phyloP scores from a whole-genome alignment of 2,329 filamentous ascomycete genomes.

The Diaporthe vaccinii region DNA sequence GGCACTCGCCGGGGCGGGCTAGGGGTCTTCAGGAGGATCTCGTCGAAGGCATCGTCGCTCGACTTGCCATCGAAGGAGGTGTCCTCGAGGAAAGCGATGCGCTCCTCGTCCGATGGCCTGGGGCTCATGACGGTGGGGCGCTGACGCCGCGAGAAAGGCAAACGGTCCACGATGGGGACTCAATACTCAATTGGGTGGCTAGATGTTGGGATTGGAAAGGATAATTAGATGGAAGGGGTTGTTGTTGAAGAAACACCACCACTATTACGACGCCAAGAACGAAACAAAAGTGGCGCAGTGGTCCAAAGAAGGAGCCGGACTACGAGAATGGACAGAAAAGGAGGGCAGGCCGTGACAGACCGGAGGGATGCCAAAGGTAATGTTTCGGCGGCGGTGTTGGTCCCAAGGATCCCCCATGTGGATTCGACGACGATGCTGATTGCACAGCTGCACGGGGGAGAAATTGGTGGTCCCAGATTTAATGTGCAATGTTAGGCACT shows the following conservation, averaged over 20 bases:
- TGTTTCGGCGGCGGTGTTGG: constrained; percentile 25
- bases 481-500: constrained; percentile 4
- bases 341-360: constrained; percentile 17
- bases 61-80: constrained; percentile 30
- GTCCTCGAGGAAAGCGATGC: constrained; percentile 36
- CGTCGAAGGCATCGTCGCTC: constrained; percentile 37
- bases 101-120: constrained; percentile 37
- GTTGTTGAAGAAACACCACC: background rate
- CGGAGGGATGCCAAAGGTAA: background rate
- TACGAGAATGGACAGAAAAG: constrained; percentile 11
- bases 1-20: constrained; percentile 9
- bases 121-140: constrained; percentile 34
- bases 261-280: constrained; percentile 25
- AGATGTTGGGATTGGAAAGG: background rate
- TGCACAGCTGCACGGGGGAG: constrained; percentile 7
- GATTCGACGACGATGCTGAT: constrained; percentile 23
- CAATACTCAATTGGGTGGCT: background rate
- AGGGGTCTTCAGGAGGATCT: constrained; percentile 15
- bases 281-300: background rate
- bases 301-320: background rate
- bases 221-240: background rate
- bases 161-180: background rate
- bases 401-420: constrained; percentile 31
- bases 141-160: constrained; percentile 17
- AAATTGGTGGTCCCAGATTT: constrained; percentile 30